Evolutionary conservation across 495 filamentous ascomycete genomes (phyloP), one percentile per base, ranked within the genome.

Genomic region (Massariosphaeria phaeospora): DNA sequence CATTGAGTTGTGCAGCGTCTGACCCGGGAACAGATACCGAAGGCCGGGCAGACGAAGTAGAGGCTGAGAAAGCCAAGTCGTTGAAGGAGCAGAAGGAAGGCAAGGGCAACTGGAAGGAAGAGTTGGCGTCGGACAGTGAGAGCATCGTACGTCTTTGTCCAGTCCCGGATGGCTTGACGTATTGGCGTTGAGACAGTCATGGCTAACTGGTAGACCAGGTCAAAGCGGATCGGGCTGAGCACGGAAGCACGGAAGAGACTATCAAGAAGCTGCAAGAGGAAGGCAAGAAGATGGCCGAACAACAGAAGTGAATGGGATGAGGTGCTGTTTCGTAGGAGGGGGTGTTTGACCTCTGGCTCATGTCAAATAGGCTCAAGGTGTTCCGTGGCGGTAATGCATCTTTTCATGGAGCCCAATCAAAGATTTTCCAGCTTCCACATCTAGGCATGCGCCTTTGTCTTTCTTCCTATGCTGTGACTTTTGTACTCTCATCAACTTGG

Each of bases 61-160:
- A 91, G 62, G 65, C 75, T 41, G 76, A 91, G 62, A 95, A 94
- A 73, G 70, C 87, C 40, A 80, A 88, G 42, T 76, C 79, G 30
- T 56, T 95, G 48, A 70, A 76, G 64, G 83, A 83, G 72, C 76
- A 81, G 46, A 86, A 86, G 72, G 72, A 80, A 11, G 90, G 90
- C 18, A 82, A 84, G 69, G 86, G 75, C 11, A 78, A 89, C 59
- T 95, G 90, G 90, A 86, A 86, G 69, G 73, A 82, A 17, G 84
- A 87, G 65, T 70, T 96, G 48, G 86, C 87, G 4, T 86, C 81
- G 53, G 79, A 87, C 66, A 88, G 84, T 63, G 90, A 96, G 76
- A 83, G 84, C 57, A 82, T 81, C 63, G 82, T 96, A 79, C 26
- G 69, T 65, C 11, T 1, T 26, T 31, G 18, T 1, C 26, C 31